A percentile compares a stretch with the other conserved stretches of the same genome.
Evolutionary conservation across 192 early-diverging fungal genomes (phyloP).

Genomic region (Backusella liffmaniae): DNA sequence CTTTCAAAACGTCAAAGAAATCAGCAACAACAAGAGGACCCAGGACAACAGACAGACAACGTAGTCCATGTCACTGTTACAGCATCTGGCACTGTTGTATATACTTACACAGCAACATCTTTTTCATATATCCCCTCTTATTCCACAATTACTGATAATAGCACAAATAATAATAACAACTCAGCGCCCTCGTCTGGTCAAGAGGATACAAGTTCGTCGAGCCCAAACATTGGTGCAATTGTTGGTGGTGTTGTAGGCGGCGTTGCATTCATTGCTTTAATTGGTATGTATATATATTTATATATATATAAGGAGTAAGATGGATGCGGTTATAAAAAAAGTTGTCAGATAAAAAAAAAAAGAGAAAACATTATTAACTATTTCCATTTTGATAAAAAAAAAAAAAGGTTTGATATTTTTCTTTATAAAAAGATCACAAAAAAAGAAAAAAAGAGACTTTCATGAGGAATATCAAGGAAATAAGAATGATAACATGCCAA

Average conservation of each 20-base stretch:
- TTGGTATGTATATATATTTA: background rate
- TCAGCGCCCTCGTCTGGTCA: background rate
- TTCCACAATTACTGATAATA: background rate
- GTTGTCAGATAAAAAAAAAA: background rate
- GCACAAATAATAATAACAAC: background rate
- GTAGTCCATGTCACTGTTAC: slow-evolving; percentile 9
- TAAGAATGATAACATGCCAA: background rate
- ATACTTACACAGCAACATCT: background rate
- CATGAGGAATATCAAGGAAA: background rate
- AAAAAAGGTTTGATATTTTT: background rate
- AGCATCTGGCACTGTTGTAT: slow-evolving; percentile 7
- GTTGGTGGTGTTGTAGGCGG: slow-evolving; percentile 8
- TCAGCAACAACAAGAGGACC: background rate
- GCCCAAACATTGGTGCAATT: background rate
- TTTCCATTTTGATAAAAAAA: background rate
- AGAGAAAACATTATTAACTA: background rate
- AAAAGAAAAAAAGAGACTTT: background rate
- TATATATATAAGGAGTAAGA: background rate
- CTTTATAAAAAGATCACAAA: background rate
- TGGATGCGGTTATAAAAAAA: background rate
- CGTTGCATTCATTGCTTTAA: slow-evolving; percentile 10
- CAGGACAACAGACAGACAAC: background rate
- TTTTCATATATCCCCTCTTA: slow-evolving; percentile 10
- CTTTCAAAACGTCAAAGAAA: slow-evolving; percentile 2
- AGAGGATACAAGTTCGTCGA: background rate